Conservation (phyloP, 345 rosid genomes). For the Euphorbia lathyris region DNA sequence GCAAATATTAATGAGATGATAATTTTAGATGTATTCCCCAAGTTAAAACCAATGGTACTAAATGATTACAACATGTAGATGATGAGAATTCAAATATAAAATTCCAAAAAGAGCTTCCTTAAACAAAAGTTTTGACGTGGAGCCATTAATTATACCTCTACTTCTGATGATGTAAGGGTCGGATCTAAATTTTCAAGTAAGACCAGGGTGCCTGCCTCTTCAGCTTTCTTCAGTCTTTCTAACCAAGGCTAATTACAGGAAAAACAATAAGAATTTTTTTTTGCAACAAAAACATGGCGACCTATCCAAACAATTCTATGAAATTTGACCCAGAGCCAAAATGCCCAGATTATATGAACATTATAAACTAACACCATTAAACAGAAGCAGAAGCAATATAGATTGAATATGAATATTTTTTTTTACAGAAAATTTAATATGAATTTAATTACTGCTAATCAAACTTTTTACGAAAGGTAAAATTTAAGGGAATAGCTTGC, state of each 20-base stretch:
- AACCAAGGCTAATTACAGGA: conserved; percentile 41
- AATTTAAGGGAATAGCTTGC: neutral
- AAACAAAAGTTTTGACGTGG: neutral
- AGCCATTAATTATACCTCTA: conserved; percentile 44
- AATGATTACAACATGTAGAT: neutral
- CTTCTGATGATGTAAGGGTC: conserved; percentile 48
- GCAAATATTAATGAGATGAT: neutral
- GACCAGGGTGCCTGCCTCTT: conserved; percentile 31
- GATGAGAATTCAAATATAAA: neutral
- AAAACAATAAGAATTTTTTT: conserved; percentile 10
- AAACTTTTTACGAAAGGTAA: neutral
- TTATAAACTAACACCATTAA: neutral
- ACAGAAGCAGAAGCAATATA: neutral
- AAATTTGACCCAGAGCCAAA: neutral
- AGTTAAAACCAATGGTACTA: neutral
- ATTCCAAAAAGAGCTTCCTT: neutral
- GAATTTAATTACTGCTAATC: neutral
- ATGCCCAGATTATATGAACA: neutral
- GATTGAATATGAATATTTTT: too few relatives aligned
- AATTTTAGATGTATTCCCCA: neutral
- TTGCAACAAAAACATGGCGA: neutral
- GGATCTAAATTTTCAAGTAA: conserved; percentile 55
- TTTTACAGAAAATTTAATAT: too few relatives aligned
- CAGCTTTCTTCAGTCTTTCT: conserved; percentile 38
- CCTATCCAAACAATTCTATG: neutral